phyloP scores from a whole-genome alignment of 2,329 filamentous ascomycete genomes.

The Aspergillus hortae region DNA sequence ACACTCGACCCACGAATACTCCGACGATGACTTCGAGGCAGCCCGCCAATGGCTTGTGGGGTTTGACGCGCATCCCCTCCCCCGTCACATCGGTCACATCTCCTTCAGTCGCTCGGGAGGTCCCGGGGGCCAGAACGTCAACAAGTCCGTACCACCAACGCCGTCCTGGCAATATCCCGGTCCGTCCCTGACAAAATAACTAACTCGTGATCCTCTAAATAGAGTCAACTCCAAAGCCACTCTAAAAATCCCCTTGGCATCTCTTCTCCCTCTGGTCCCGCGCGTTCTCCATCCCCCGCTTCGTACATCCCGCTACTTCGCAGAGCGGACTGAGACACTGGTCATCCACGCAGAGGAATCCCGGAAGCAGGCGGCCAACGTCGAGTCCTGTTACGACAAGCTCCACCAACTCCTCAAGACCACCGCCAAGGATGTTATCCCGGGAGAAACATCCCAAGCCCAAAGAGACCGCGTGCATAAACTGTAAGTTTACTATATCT shows the following conservation, averaged over 20 bases:
- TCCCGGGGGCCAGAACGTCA: conserved; percentile 66
- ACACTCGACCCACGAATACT: conserved; percentile 5
- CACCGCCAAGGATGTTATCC: conserved; percentile 50
- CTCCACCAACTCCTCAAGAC: conserved; percentile 53
- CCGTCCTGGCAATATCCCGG: too few species aligned
- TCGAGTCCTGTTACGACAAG: conserved; percentile 57
- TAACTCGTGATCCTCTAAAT: conserved; percentile 2
- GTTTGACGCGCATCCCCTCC: conserved; percentile 53
- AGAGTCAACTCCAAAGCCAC: conserved; percentile 67
- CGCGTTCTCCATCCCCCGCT: conserved; percentile 51
- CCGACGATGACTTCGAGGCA: conserved; percentile 33
- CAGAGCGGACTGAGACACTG: conserved; percentile 50
- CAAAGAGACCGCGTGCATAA: conserved; percentile 54
- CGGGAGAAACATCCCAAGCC: conserved; percentile 58
- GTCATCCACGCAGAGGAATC: conserved; percentile 63
- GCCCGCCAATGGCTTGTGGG: conserved; percentile 57
- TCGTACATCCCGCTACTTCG: conserved; percentile 53
- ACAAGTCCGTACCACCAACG: conserved; percentile 52
- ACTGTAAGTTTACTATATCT: conserved; percentile 40
- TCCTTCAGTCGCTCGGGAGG: conserved; percentile 63
- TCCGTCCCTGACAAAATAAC: too few species aligned
- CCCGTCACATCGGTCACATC: conserved; percentile 54
- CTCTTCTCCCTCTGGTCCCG: conserved; percentile 54
- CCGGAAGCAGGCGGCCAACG: conserved; percentile 59
- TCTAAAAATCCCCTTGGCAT: conserved; percentile 52